These are phyloP conservation scores for Pisolithus tinctorius DNA, from an alignment of 768 basidiomycete species.

Conservation along the genomic window DNA sequence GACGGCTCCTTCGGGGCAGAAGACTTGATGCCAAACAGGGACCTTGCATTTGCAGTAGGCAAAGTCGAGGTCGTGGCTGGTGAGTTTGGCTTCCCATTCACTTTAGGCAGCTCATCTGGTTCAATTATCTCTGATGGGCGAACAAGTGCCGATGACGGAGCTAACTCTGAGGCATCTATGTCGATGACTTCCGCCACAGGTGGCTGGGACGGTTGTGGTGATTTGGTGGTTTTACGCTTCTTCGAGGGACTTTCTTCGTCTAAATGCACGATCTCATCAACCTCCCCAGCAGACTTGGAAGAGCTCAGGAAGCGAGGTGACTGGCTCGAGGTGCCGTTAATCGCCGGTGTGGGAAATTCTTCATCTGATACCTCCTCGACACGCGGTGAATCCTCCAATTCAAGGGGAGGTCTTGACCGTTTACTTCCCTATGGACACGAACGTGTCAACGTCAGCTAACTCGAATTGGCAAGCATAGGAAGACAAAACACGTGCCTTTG, in stretches of 20 bases:
- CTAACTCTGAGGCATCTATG: conserved; percentile 16
- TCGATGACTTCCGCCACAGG: conserved; percentile 30
- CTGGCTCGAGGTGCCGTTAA: conserved; percentile 12
- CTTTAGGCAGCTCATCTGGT: conserved; percentile 21
- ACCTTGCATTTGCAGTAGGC: conserved; percentile 16
- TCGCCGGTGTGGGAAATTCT: conserved; percentile 7
- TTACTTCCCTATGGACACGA: conserved; percentile 55
- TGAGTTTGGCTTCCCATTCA: conserved; percentile 11
- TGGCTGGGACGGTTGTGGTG: not conserved
- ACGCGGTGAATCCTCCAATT: conserved; percentile 34
- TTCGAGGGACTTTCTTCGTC: conserved; percentile 38
- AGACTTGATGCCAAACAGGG: conserved; percentile 33
- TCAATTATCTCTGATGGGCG: conserved; percentile 37
- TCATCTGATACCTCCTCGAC: conserved; percentile 4
- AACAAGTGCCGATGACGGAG: conserved; percentile 11
- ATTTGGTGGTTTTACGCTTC: conserved; percentile 37
- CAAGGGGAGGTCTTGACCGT: conserved; percentile 64
- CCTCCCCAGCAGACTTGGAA: conserved; percentile 9
- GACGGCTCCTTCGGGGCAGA: conserved; percentile 71
- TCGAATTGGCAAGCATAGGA: conserved; percentile 1
- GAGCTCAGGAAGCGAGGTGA: not conserved
- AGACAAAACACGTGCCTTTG: conserved; percentile 44
- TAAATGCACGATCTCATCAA: conserved; percentile 34
- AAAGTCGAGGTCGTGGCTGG: conserved; percentile 10
- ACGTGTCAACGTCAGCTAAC: conserved; percentile 1